phyloP scores from a whole-genome alignment of 768 basidiomycete genomes.

The Tricholoma saponaceum region DNA sequence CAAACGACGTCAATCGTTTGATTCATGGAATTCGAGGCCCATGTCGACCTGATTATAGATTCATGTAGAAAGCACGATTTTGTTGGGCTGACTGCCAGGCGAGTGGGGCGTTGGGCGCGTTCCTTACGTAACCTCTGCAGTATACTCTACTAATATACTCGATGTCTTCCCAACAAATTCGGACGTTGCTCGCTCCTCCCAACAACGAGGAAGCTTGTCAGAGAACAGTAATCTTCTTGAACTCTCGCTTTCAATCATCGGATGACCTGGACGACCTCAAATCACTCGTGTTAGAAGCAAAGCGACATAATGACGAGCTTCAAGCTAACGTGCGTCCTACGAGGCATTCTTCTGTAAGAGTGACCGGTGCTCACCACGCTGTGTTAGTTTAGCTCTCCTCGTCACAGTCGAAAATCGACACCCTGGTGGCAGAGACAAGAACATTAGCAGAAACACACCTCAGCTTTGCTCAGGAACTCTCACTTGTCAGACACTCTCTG shows the following conservation, averaged over 20 bases:
- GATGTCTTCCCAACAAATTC: slow-evolving; percentile 33
- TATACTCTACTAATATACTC: neutral
- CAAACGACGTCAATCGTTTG: too few species aligned
- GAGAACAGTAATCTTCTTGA: slow-evolving; percentile 35
- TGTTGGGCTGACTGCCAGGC: too few species aligned
- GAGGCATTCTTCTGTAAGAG: slow-evolving; percentile 6
- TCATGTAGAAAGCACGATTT: too few species aligned
- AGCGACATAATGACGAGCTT: slow-evolving; percentile 35
- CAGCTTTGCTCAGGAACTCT: slow-evolving; percentile 65
- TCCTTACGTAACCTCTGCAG: neutral
- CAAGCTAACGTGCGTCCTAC: slow-evolving; percentile 39
- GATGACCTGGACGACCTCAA: slow-evolving; percentile 50
- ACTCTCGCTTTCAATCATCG: slow-evolving; percentile 42
- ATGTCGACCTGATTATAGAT: too few species aligned
- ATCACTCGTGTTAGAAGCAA: slow-evolving; percentile 37
- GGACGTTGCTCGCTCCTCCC: slow-evolving; percentile 46
- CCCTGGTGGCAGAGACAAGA: slow-evolving; percentile 46
- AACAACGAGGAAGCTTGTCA: slow-evolving; percentile 29
- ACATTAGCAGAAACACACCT: slow-evolving; percentile 44
- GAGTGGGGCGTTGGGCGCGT: too few species aligned
- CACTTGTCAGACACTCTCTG: slow-evolving; percentile 71
- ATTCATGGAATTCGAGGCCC: too few species aligned
- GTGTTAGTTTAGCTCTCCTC: slow-evolving; percentile 54
- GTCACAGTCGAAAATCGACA: slow-evolving; percentile 46
- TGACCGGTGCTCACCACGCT: slow-evolving; percentile 28